Evolutionary conservation across 2,329 filamentous ascomycete genomes (phyloP), one percentile per base, ranked within the genome.

Genomic region (Fusarium papillatum): DNA sequence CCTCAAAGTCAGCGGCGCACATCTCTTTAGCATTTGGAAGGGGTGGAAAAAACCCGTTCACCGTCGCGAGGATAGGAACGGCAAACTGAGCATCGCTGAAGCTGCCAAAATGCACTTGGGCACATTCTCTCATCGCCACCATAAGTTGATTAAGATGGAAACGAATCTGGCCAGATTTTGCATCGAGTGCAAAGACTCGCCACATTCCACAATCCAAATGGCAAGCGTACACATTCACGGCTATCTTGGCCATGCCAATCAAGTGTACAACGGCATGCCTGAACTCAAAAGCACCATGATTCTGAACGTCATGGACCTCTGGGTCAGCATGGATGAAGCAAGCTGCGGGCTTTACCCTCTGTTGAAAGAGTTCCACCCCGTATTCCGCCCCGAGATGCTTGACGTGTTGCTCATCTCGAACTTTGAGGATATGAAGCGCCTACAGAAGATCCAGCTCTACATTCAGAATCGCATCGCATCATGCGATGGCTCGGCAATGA

Each of bases 301-400:
- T 2, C 57, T 80, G 17, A 73, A 68, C 14, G 53, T 79, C 50
- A 79, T 80, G 78, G 78, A 77, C 16, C 69, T 80, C 5, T 80
- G 78, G 78, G 66, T 72, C 10, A 59, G 38, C 26, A 79, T 80
- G 69, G 78, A 80, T 50, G 50, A 68, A 24, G 72, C 65, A 34
- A 65, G 70, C 2, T 80, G 78, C 64, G 36, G 13, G 3, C 61
- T 80, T 7, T 79, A 74, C 39, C 78, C 78, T 10, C 65, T 73
- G 22, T 31, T 80, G 14, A 39, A 34, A 29, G 75, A 80, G 36
- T 80, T 67, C 11, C 75, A 80, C 39, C 75, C 78, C 2, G 29
- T 79, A 2, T 73, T 80, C 29, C 72, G 70, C 26, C 72, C 76
- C 4, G 75, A 79, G 16, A 78, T 80, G 75, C 31, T 80, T 16